Evolutionary conservation across 192 early-diverging fungal species (phyloP).

Genomic region (Rhizophlyctis rosea): DNA sequence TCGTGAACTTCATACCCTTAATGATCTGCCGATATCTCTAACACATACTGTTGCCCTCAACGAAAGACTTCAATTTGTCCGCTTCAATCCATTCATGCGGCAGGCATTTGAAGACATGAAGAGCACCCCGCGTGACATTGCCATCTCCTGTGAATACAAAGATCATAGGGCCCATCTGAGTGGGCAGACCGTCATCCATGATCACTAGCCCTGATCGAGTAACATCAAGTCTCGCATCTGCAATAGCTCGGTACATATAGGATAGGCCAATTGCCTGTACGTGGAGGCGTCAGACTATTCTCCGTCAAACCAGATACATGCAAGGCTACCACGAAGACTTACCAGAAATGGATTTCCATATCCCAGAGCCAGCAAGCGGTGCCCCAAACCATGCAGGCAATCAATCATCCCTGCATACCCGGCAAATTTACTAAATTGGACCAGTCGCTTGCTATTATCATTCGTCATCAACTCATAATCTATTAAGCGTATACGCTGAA

Average conservation of each 20-base stretch:
- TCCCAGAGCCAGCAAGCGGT: slow-evolving; percentile 82
- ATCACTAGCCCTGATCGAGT: slow-evolving; percentile 76
- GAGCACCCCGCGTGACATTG: slow-evolving; percentile 86
- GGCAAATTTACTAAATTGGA: slow-evolving; percentile 90
- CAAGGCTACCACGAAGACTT: slow-evolving; percentile 17
- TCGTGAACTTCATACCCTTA: too few species aligned
- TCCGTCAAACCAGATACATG: slow-evolving; percentile 26
- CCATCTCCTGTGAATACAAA: slow-evolving; percentile 91
- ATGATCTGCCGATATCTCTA: too few species aligned
- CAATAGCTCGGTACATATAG: slow-evolving; percentile 45
- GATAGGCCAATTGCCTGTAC: slow-evolving; percentile 35
- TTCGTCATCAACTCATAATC: slow-evolving; percentile 96
- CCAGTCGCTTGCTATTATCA: slow-evolving; percentile 67
- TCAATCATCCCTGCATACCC: slow-evolving; percentile 96
- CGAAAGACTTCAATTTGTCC: slow-evolving; percentile 43
- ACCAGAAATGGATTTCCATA: slow-evolving; percentile 94
- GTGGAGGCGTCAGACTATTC: slow-evolving; percentile 3
- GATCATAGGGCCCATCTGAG: slow-evolving; percentile 81
- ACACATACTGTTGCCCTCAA: slow-evolving; percentile 30
- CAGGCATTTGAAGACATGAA: slow-evolving; percentile 84
- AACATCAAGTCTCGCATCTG: slow-evolving; percentile 55
- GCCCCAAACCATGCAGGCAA: slow-evolving; percentile 85
- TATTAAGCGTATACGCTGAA: slow-evolving; percentile 72
- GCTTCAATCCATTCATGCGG: slow-evolving; percentile 86
- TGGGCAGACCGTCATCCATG: slow-evolving; percentile 80